A percentile compares a stretch with the other conserved stretches of the same genome.
Evolutionary conservation across 768 basidiomycete species (phyloP).

Genomic region (Pleurotus sapidus): DNA sequence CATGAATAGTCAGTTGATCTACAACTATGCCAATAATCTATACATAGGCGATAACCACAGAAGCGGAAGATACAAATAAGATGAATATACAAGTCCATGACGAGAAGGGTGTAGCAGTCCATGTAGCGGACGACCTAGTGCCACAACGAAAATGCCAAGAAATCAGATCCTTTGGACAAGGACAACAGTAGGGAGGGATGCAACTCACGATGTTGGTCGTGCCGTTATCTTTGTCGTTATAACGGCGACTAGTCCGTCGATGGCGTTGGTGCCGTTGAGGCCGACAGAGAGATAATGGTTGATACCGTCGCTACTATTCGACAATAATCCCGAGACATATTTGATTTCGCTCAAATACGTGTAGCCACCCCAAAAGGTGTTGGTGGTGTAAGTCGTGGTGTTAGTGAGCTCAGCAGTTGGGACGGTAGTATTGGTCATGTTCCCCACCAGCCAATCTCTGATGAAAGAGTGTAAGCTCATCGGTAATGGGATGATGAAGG

Average conservation of each 20-base stretch:
- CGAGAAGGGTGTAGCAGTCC: neutral
- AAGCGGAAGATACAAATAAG: neutral
- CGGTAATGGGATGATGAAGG: neutral
- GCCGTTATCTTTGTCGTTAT: conserved; percentile 65
- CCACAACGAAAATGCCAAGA: neutral
- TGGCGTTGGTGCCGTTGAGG: conserved; percentile 50
- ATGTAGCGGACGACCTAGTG: neutral
- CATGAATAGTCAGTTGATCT: neutral
- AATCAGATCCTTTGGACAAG: neutral
- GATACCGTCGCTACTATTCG: conserved; percentile 64
- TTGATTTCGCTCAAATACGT: conserved; percentile 69
- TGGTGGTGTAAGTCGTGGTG: conserved; percentile 56
- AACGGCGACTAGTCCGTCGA: conserved; percentile 83
- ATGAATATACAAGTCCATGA: neutral
- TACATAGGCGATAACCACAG: neutral
- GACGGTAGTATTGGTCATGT: conserved; percentile 59
- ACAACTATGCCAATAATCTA: neutral
- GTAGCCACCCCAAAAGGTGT: conserved; percentile 61
- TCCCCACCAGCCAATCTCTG: conserved; percentile 85
- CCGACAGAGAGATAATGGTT: conserved; percentile 64
- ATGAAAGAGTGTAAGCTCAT: neutral
- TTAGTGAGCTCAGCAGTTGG: conserved; percentile 53
- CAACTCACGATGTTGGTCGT: conserved; percentile 19
- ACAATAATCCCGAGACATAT: conserved; percentile 70
- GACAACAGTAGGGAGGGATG: neutral